Evolutionary conservation across 257 asterid genomes (phyloP), one percentile per base, ranked within the genome.

Genomic region (Solanum chaucha): DNA sequence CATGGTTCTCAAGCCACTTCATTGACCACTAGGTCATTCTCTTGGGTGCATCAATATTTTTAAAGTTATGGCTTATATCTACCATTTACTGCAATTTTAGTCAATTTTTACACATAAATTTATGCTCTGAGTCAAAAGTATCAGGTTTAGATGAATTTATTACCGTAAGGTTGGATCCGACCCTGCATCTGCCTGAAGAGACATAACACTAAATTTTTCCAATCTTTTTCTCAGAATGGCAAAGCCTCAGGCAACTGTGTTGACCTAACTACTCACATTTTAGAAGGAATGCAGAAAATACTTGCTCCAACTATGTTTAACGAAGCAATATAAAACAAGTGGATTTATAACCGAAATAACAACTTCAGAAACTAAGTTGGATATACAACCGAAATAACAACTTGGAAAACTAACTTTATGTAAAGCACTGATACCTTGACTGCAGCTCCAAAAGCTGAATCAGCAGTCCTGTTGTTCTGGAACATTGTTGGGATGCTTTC

Each of bases 371-470:
- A 10, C 26, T 17, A 80, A 80, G 19, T 24, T 41, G 64, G 64
- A 41, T 13, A n/a, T 44, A 17, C 28, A 32, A 41, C 32, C 32
- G 41, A 46, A 26, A 80, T 44, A 14, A 80, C 26, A 46, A 28
- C 67, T 46, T 46, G 68, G 85, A 26, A 48, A 48, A 17, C 40
- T 48, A 81, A 81, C 44, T 44, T 78, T 58, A 59, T 11, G 38
- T 30, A 55, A 38, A 70, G 86, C 44, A 40, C 44, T 64, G 89
- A 86, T 93, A 94, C 99, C 99, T 96, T 92, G 84, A 93, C 92
- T 65, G 99, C 99, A 89, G 99, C 99, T 71, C 99, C 96, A 89
- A 96, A 93, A 46, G 99, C 94, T 72, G 99, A 97, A 88, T 97
- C 99, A 85, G 95, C 94, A 89, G 88, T 94, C 91, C 94, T 93